Evolutionary conservation across 352 stramenopile species (phyloP), one percentile per base, ranked within the genome.

Genomic region (Pythium phragmitis): DNA sequence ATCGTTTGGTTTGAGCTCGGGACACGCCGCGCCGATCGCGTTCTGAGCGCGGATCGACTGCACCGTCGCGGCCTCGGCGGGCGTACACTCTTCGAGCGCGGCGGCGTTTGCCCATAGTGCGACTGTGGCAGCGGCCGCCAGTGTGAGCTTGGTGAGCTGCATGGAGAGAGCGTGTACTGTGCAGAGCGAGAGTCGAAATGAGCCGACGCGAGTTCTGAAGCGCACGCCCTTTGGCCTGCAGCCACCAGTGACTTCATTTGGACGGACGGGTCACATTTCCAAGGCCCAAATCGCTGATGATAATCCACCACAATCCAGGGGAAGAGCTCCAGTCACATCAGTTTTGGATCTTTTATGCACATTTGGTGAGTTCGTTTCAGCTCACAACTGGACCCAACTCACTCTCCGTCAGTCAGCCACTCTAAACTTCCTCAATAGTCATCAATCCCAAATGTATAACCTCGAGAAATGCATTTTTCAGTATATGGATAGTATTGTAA

Each of bases 21-120:
- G 37, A 33, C 57, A 63, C 9, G 46, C 49, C 34, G 34, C 37
- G 5, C 34, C 19, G 21, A 63, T 57, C 19, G 49, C 37, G 9
- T 48, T 55, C 36, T 63, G 16, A 3, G 47, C 19, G 2, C 28
- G 13, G 34, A 63, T 36, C 23, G 34, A 45, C 47, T 47, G 37
- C 7, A 63, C 57, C 2, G 57, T 57, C 57, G 57, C 47, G 17
- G 47, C 33, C 33, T 63, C 57, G 8, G 57, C 57, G 13, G 57
- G 8, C 16, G 57, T 63, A 16, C 57, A 63, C 4, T 47, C 57
- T 42, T 57, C 57, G 21, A 63, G 4, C 13, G 34, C 57, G 1
- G 8, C 6, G 1, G 46, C 55, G 28, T 16, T n/a, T 21, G 28
- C 8, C 12, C 39, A n/a, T 2, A 43, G 28, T 28, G 42, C 42